These are phyloP conservation scores for Phytophthora podocarpi DNA, from an alignment of 352 stramenopile species.

Conservation along the genomic window DNA sequence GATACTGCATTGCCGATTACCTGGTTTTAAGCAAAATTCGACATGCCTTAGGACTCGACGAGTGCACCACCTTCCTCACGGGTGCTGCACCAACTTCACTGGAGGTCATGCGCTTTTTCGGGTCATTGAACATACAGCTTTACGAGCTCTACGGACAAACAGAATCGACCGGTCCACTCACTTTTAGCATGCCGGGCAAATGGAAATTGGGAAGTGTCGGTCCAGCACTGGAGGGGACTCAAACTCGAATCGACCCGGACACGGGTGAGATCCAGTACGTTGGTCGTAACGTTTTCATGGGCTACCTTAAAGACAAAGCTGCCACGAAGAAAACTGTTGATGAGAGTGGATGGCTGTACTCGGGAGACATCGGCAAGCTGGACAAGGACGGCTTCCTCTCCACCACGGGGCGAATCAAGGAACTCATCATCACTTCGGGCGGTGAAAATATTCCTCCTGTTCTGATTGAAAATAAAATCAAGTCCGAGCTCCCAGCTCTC, in stretches of 20 bases:
- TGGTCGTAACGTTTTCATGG: slow-evolving; percentile 71
- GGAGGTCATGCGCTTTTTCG: slow-evolving; percentile 85
- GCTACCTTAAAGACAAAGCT: slow-evolving; percentile 63
- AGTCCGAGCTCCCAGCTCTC: slow-evolving; percentile 72
- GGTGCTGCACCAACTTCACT: slow-evolving; percentile 65
- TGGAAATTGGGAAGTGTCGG: slow-evolving; percentile 82
- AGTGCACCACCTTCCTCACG: slow-evolving; percentile 77
- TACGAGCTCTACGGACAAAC: slow-evolving; percentile 91
- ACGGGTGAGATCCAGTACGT: slow-evolving; percentile 61
- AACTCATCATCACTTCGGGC: slow-evolving; percentile 92
- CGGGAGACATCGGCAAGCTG: slow-evolving; percentile 84
- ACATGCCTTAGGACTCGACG: slow-evolving; percentile 69
- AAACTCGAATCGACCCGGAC: slow-evolving; percentile 45
- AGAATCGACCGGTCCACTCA: slow-evolving; percentile 84
- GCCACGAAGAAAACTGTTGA: slow-evolving; percentile 59
- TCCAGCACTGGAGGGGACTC: slow-evolving; percentile 47
- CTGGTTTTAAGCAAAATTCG: slow-evolving; percentile 85
- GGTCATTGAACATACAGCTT: slow-evolving; percentile 90
- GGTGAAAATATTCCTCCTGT: slow-evolving; percentile 92
- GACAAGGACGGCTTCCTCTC: slow-evolving; percentile 85
- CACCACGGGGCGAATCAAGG: slow-evolving; percentile 94
- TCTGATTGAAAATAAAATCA: slow-evolving; percentile 88
- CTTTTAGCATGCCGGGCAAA: slow-evolving; percentile 52
- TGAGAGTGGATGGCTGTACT: slow-evolving; percentile 89
- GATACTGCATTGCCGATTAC: slow-evolving; percentile 78